A percentile compares a stretch with the other conserved stretches of the same genome.
Evolutionary conservation across 2,329 filamentous ascomycete genomes (phyloP).

Genomic region (Venturia asperata): DNA sequence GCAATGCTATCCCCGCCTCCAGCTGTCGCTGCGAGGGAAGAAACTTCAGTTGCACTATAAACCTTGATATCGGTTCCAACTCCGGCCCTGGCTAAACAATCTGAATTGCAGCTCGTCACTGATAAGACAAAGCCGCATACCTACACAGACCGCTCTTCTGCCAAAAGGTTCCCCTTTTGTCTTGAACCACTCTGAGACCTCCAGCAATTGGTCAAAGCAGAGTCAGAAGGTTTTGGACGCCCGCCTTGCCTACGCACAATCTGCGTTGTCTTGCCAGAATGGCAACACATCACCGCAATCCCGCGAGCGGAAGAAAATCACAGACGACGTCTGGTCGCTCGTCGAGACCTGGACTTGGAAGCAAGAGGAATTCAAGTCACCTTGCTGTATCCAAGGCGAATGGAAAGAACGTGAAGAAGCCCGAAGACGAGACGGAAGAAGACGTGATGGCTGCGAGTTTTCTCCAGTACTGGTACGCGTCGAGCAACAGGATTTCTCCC

Average conservation of each 20-base stretch:
- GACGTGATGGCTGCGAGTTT: slow-evolving; percentile 47
- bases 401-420: slow-evolving; percentile 22
- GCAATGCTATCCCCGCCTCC: neutral
- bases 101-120: slow-evolving; percentile 1
- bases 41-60: neutral
- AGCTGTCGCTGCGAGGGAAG: neutral
- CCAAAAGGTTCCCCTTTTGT: neutral
- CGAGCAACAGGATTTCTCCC: neutral
- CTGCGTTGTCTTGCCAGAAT: slow-evolving; percentile 9
- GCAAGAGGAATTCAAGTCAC: slow-evolving; percentile 16
- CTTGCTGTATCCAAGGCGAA: neutral
- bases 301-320: neutral
- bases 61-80: neutral
- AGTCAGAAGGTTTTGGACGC: neutral
- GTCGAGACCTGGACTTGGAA: slow-evolving; percentile 13
- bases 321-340: slow-evolving; percentile 4
- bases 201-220: slow-evolving; percentile 7
- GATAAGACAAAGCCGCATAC: slow-evolving; percentile 11
- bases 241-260: neutral
- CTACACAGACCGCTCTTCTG: slow-evolving; percentile 10
- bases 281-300: slow-evolving; percentile 16
- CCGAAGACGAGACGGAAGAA: slow-evolving; percentile 36
- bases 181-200: neutral
- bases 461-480: slow-evolving; percentile 45
- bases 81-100: neutral